These are phyloP conservation scores for Gentiana straminea DNA, from an alignment of 257 asterid species.

Conservation along the genomic window DNA sequence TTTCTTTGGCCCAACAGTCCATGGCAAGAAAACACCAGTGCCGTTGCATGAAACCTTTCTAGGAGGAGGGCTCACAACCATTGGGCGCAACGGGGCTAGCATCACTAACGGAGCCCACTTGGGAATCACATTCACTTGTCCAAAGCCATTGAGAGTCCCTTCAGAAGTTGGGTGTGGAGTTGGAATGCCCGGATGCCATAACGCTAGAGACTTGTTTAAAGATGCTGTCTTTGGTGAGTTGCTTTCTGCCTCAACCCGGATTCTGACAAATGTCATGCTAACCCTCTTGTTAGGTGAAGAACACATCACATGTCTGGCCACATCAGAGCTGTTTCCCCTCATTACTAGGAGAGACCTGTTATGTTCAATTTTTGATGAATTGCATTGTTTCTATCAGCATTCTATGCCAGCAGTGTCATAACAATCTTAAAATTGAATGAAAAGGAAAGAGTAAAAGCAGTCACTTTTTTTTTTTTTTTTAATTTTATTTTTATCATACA, in stretches of 20 bases:
- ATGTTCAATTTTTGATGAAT: neutral
- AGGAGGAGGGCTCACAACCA: conserved; percentile 28
- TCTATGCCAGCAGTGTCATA: no score
- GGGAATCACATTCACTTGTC: conserved; percentile 39
- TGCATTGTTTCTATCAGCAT: no score
- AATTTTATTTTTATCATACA: conserved; percentile 3
- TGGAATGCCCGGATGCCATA: conserved; percentile 71
- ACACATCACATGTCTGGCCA: conserved; percentile 91
- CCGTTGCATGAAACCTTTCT: conserved; percentile 63
- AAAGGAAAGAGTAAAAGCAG: no score
- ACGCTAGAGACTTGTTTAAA: conserved; percentile 35
- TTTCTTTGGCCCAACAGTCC: conserved; percentile 52
- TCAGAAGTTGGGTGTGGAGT: conserved; percentile 33
- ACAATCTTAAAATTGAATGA: no score
- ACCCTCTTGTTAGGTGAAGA: conserved; percentile 74
- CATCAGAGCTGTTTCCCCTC: conserved; percentile 93
- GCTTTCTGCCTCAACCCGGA: conserved; percentile 39
- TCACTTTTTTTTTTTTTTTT: neutral
- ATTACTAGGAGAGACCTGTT: conserved; percentile 80
- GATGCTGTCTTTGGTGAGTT: conserved; percentile 9
- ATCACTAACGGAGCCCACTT: conserved; percentile 75
- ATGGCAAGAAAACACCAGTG: conserved; percentile 89
- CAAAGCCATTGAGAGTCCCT: conserved; percentile 19
- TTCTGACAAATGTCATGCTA: conserved; percentile 71
- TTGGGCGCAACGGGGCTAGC: conserved; percentile 58